A percentile compares a stretch with the other conserved stretches of the same genome.
Conservation (phyloP, 1,284 basidiomycete genomes). For the Takashimella koratensis region DNA sequence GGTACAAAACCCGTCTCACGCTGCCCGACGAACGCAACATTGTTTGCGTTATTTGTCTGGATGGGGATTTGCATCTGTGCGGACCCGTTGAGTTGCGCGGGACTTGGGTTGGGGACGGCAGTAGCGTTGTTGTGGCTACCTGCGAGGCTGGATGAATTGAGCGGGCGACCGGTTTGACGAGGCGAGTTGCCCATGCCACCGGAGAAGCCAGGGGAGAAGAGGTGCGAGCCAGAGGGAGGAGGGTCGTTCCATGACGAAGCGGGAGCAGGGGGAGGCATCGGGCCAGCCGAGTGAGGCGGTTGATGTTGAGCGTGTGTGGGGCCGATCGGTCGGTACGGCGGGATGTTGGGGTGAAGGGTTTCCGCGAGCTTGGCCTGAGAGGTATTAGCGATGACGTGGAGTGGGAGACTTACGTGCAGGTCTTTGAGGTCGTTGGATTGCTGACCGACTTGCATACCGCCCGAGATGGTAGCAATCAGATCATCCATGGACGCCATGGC, state of each 20-base stretch:
- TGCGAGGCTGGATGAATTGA: not conserved
- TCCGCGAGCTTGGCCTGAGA: slow-evolving; percentile 31
- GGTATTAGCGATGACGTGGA: slow-evolving; percentile 3
- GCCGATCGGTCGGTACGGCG: slow-evolving; percentile 17
- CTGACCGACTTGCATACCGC: slow-evolving; percentile 38
- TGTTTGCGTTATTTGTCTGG: not conserved
- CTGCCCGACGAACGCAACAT: slow-evolving; percentile 11
- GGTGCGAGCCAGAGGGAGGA: slow-evolving; percentile 12
- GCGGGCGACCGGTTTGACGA: slow-evolving; percentile 12
- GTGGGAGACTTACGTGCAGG: slow-evolving; percentile 25
- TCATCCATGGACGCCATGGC: slow-evolving; percentile 39
- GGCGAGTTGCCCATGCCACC: slow-evolving; percentile 23
- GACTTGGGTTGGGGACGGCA: not conserved
- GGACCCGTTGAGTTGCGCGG: not conserved
- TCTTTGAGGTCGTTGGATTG: slow-evolving; percentile 39
- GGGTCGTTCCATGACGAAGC: slow-evolving; percentile 44
- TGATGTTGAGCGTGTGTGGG: slow-evolving; percentile 24
- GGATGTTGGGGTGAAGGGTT: slow-evolving; percentile 24
- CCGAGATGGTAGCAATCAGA: slow-evolving; percentile 36
- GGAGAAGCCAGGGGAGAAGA: slow-evolving; percentile 9
- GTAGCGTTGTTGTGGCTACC: not conserved
- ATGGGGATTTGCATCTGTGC: not conserved
- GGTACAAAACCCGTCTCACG: slow-evolving; percentile 26
- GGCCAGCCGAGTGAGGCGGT: slow-evolving; percentile 18
- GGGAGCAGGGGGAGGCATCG: slow-evolving; percentile 41